Evolutionary conservation across 2,329 filamentous ascomycete genomes (phyloP), one percentile per base, ranked within the genome.

Genomic region (Nemania diffusa): DNA sequence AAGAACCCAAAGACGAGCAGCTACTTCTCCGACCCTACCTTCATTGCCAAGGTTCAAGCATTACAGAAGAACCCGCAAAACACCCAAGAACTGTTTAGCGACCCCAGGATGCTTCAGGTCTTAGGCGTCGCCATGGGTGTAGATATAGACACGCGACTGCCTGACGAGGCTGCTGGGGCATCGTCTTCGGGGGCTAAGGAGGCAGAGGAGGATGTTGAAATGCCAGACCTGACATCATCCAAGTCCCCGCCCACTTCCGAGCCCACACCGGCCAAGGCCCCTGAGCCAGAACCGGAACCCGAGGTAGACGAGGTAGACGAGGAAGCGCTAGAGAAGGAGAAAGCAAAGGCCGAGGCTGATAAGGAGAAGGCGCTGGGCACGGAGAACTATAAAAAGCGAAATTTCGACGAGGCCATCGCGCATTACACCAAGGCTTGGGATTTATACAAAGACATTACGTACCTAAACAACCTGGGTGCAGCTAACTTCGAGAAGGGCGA

Each of bases 401-500:
- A 97, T 78, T 97, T 99, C 73, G 96, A 98, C 75, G 90, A 92
- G 77, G 96, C 96, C 57, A 97, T 99, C 75, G 89, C 90, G 78
- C 93, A 99, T 84, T 99, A 99, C 85, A 88, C 81, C 79, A 97
- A 97, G 80, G 96, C 96, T 0, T 99, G 96, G 96, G 94, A 97
- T 67, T 81, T 92, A 44, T 86, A 93, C 88, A 96, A 97, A 85
- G 96, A 99, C 76, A 97, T 99, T 76, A 96, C 95, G 17, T 99
- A 99, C 82, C 87, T 98, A 67, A 99, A 97, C 84, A 99, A 99
- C 82, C 87, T 97, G 34, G 93, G 94, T 67, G 96, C 96, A 3
- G 96, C 95, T 67, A 89, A 97, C 76, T 98, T 94, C 75, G 96
- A 99, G 81, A 97, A 98, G 85, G 94, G 94, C 64, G 96, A 98